Conservation (phyloP, 2,329 filamentous ascomycete genomes). For the Mycosphaerelloides madeirae region DNA sequence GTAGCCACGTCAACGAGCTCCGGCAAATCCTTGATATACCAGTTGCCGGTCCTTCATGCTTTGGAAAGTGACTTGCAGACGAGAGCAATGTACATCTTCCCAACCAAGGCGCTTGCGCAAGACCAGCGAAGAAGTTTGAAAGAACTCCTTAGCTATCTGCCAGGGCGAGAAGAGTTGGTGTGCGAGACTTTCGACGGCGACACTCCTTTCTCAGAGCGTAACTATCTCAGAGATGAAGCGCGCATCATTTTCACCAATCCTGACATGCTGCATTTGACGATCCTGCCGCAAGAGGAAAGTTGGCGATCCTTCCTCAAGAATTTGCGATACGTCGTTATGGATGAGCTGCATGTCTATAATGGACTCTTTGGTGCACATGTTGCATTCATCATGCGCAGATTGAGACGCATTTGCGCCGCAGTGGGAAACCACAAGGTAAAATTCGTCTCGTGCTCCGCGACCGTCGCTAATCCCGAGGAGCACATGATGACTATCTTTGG, state of each 20-base stretch:
- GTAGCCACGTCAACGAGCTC: conserved; percentile 94
- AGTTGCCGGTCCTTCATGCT: conserved; percentile 83
- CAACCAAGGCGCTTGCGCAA: conserved; percentile 92
- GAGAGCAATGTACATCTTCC: conserved; percentile 95
- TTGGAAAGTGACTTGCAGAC: conserved; percentile 72
- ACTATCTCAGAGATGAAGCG: conserved; percentile 77
- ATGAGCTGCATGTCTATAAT: conserved; percentile 92
- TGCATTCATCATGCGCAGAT: conserved; percentile 85
- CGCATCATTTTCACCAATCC: conserved; percentile 96
- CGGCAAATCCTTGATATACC: conserved; percentile 96
- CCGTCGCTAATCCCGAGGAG: conserved; percentile 83
- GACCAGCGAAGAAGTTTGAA: conserved; percentile 87
- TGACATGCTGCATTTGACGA: conserved; percentile 94
- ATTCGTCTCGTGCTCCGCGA: conserved; percentile 95
- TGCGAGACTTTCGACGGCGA: conserved; percentile 97
- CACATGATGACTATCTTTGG: conserved; percentile 97
- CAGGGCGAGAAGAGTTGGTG: conserved; percentile 65
- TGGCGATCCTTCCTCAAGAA: conserved; percentile 90
- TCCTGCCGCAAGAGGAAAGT: conserved; percentile 81
- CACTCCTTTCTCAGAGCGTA: conserved; percentile 75
- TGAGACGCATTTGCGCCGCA: conserved; percentile 82
- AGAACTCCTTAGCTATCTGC: conserved; percentile 77
- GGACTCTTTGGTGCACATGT: conserved; percentile 91
- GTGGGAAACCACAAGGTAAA: conserved; percentile 79
- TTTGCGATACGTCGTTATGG: conserved; percentile 77